phyloP scores from a whole-genome alignment of 768 basidiomycete genomes.

The Boletus rubescentipes region DNA sequence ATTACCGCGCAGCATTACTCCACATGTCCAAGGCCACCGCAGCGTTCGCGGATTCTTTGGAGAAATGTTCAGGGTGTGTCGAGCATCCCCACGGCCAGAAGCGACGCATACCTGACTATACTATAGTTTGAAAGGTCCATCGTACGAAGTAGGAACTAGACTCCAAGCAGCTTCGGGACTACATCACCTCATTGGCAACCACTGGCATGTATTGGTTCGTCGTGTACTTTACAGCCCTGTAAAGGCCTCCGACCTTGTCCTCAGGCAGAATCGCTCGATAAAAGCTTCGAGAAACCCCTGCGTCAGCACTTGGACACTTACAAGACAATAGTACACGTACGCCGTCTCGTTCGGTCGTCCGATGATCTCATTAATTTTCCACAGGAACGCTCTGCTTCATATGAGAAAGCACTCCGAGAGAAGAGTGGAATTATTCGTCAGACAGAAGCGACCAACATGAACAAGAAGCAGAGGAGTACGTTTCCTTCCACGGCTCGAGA shows the following conservation, averaged over 20 bases:
- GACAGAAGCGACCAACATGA: constrained; percentile 84
- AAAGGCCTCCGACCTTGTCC: constrained; percentile 5
- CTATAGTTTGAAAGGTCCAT: constrained; percentile 70
- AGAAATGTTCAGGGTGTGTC: constrained; percentile 76
- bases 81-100: neutral
- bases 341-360: constrained; percentile 17
- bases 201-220: constrained; percentile 87
- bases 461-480: constrained; percentile 82
- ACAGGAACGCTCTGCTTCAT: constrained; percentile 81
- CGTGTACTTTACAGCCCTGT: constrained; percentile 6
- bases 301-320: constrained; percentile 84
- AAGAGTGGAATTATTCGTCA: constrained; percentile 83
- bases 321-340: constrained; percentile 66
- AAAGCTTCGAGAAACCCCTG: constrained; percentile 86
- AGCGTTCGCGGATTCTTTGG: constrained; percentile 83
- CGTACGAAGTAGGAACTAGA: constrained; percentile 77
- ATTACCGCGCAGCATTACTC: constrained; percentile 78
- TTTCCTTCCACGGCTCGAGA: constrained; percentile 13
- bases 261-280: constrained; percentile 83
- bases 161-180: constrained; percentile 85
- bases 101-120: neutral
- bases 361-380: constrained; percentile 6
- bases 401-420: constrained; percentile 79
- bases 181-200: constrained; percentile 89
- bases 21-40: constrained; percentile 83